Percentiles rank a stretch among this genome's conserved stretches.
Evolutionary conservation across 2,329 filamentous ascomycete genomes (phyloP).

Genomic region (Incumbomyces delicatus): DNA sequence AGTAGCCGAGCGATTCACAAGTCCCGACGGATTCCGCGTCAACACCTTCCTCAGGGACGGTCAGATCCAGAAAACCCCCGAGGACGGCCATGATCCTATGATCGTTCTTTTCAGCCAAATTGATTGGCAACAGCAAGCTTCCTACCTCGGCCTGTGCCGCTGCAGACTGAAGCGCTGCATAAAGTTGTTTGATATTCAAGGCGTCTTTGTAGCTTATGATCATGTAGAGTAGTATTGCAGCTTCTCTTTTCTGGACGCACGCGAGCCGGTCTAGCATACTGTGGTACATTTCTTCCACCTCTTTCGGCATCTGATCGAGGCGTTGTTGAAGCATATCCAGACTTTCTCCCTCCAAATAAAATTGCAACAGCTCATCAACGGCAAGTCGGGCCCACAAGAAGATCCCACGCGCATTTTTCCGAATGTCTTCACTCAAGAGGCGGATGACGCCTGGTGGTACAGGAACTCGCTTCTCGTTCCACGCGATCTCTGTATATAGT

Average conservation of each 20-base stretch:
- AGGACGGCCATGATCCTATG: background rate
- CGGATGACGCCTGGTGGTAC: background rate
- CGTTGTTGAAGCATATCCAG: background rate
- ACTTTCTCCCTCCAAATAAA: background rate
- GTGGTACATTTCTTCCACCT: slow-evolving; percentile 8
- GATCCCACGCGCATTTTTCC: slow-evolving; percentile 6
- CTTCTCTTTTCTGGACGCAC: background rate
- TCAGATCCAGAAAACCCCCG: slow-evolving; percentile 1
- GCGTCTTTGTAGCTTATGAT: background rate
- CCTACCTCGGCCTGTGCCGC: background rate
- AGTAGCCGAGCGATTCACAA: background rate
- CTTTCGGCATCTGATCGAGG: slow-evolving; percentile 5
- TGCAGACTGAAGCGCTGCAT: background rate
- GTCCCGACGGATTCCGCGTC: background rate
- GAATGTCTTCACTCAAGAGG: slow-evolving; percentile 1
- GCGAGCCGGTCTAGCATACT: slow-evolving; percentile 4
- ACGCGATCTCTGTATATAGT: background rate
- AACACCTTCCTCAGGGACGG: background rate
- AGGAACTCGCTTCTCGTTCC: background rate
- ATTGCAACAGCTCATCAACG: background rate
- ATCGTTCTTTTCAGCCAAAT: no score
- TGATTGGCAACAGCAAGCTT: background rate
- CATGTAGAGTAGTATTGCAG: slow-evolving; percentile 1
- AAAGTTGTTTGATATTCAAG: background rate
- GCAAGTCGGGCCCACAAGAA: slow-evolving; percentile 12